Evolutionary conservation across 1,139 yeast species (phyloP).

Genomic region (Yamadazyma atmosphaerica): DNA sequence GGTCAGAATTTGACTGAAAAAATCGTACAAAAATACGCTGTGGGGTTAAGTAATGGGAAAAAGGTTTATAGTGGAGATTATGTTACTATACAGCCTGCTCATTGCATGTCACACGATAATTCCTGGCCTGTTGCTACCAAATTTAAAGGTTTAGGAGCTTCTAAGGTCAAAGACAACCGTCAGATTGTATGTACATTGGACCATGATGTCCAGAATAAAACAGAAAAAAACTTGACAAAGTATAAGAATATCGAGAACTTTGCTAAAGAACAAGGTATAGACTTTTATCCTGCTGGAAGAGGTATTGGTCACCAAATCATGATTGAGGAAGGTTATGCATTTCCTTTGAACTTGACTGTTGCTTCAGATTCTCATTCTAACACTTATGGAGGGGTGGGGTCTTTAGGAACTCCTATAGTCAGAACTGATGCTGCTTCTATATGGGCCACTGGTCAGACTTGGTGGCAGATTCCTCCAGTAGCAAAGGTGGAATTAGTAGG

Average conservation of each 20-base stretch:
- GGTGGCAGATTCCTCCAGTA: conserved; percentile 99
- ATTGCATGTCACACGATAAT: conserved; percentile 98
- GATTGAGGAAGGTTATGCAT: conserved; percentile 99
- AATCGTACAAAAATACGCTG: conserved; percentile 90
- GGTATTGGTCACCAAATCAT: conserved; percentile 99
- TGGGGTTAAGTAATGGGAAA: conserved; percentile 71
- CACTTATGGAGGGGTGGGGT: conserved; percentile 95
- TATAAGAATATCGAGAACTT: conserved; percentile 85
- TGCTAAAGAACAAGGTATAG: conserved; percentile 90
- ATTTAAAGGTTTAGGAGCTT: conserved; percentile 93
- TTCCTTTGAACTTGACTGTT: conserved; percentile 88
- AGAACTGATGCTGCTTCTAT: conserved; percentile 98
- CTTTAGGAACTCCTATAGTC: conserved; percentile 95
- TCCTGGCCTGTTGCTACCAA: conserved; percentile 99
- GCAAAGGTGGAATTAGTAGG: conserved; percentile 91
- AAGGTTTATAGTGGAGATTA: conserved; percentile 87
- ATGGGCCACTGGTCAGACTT: conserved; percentile 99
- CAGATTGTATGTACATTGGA: conserved; percentile 96
- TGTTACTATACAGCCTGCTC: conserved; percentile 92
- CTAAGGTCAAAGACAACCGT: conserved; percentile 72
- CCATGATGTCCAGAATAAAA: conserved; percentile 94
- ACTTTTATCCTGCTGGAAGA: conserved; percentile 97
- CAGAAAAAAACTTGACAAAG: conserved; percentile 83
- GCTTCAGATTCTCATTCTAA: conserved; percentile 98
- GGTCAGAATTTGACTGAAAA: conserved; percentile 92